Evolutionary conservation across 179 eudicot species (phyloP), one percentile per base, ranked within the genome.

Genomic region (Silene coronaria): DNA sequence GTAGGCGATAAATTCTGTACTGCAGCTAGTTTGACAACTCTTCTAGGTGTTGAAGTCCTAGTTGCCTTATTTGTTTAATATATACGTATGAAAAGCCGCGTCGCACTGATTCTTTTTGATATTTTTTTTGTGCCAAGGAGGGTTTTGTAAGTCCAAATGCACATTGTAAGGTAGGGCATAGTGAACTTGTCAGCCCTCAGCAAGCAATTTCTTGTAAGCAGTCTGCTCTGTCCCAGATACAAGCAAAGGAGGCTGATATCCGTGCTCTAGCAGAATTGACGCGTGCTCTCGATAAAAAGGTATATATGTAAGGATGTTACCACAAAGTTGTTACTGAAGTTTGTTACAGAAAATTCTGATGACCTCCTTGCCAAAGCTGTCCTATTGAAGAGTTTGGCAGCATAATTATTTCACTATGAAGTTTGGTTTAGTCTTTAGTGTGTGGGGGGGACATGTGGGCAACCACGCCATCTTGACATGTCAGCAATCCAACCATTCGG

Each of bases 221-320:
- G 76, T 81, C 86, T 82, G 59, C 76, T 72, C 76, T 78, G 32
- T 83, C 92, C 77, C 97, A 88, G 74, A 68, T 87, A 59, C 96
- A 89, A 80, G 86, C 94, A 27, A 92, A 89, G 85, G 99, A 90
- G 79, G 95, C 97, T 76, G 99, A 92, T 74, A 87, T 92, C 62
- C 90, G 82, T 80, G 99, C 97, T 82, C 82, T 95, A 79, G 92
- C 95, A 76, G 92, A 90, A 82, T 87, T 95, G 45, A 85, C 87
- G 27, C 91, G 93, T 78, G 92, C 90, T 77, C 97, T 95, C 58
- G 97, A 92, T 76, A 92, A 91, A 84, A 95, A 92, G 97, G 97
- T 66, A 65, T 46, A 67, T 22, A 46, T 30, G 53, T 64, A 17
- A 68, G 32, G 38, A 23, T 26, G 24, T 71, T 13, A 32, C 24